Percentiles rank a stretch among this genome's conserved stretches.
phyloP scores from a whole-genome alignment of 2,329 filamentous ascomycete genomes.

The Raffaelea ambrosiae region DNA sequence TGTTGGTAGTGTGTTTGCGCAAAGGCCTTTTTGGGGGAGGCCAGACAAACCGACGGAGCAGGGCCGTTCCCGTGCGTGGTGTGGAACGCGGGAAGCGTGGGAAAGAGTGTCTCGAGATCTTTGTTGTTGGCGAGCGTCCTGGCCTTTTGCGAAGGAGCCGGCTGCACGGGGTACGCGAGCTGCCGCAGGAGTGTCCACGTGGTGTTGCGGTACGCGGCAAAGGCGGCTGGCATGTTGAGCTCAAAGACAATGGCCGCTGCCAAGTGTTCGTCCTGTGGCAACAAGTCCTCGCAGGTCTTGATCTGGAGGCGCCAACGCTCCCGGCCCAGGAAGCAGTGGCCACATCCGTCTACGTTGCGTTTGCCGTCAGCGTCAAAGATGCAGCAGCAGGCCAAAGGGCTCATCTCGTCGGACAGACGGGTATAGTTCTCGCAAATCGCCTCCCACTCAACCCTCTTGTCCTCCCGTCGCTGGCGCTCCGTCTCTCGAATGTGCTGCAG shows the following conservation, averaged over 20 bases:
- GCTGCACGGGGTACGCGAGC: conserved; percentile 15
- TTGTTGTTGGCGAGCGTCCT: conserved; percentile 7
- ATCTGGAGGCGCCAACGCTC: conserved; percentile 24
- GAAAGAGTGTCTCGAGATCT: conserved; percentile 6
- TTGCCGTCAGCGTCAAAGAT: conserved; percentile 13
- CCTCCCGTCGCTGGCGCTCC: conserved; percentile 10
- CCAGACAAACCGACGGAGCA: not conserved
- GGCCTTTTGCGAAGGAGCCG: not conserved
- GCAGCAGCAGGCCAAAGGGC: conserved; percentile 23
- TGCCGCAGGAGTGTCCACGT: conserved; percentile 29
- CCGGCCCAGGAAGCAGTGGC: conserved; percentile 24
- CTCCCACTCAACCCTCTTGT: conserved; percentile 25
- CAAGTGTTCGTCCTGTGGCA: conserved; percentile 23
- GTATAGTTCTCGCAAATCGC: conserved; percentile 21
- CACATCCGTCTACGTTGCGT: conserved; percentile 20
- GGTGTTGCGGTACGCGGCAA: conserved; percentile 29
- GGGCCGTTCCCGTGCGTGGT: not conserved
- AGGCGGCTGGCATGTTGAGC: conserved; percentile 22
- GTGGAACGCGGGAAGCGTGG: not conserved
- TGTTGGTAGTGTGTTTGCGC: conserved; percentile 36
- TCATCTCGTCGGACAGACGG: conserved; percentile 19
- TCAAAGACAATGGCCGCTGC: conserved; percentile 32
- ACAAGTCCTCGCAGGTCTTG: conserved; percentile 27
- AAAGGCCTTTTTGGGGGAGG: conserved; percentile 10
- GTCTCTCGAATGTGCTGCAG: conserved; percentile 16